A percentile compares a stretch with the other conserved stretches of the same genome.
Conservation (phyloP, 768 basidiomycete genomes). For the Butyriboletus loyo region DNA sequence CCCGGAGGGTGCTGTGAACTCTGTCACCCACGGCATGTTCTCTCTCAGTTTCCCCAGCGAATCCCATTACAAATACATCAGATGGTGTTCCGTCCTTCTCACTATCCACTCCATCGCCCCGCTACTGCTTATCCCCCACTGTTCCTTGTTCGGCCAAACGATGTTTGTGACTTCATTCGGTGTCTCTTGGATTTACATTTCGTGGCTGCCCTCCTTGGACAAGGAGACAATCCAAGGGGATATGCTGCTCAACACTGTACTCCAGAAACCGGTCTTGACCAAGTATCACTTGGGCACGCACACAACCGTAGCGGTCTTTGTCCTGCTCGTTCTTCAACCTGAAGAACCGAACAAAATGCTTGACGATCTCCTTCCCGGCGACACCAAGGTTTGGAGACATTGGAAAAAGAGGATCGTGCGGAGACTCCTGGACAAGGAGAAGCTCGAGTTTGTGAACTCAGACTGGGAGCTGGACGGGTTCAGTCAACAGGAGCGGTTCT, state of each 20-base stretch:
- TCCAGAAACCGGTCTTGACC: too few relatives aligned
- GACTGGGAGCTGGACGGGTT: constrained; percentile 24
- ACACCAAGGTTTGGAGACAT: constrained; percentile 27
- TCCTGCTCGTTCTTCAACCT: constrained; percentile 23
- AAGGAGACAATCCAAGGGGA: too few relatives aligned
- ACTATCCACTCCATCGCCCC: too few relatives aligned
- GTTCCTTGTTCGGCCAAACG: too few relatives aligned
- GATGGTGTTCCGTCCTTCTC: too few relatives aligned
- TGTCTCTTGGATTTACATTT: too few relatives aligned
- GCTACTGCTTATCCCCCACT: too few relatives aligned
- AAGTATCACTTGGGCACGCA: constrained; percentile 26
- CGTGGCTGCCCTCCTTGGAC: too few relatives aligned
- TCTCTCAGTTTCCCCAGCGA: constrained; percentile 24
- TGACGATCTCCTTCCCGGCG: constrained; percentile 26
- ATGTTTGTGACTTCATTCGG: too few relatives aligned
- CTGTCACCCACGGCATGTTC: too few relatives aligned
- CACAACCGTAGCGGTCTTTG: constrained; percentile 25
- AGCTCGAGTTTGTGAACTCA: constrained; percentile 18
- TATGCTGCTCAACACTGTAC: too few relatives aligned
- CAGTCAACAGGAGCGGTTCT: constrained; percentile 9
- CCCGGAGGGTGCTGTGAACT: too few relatives aligned
- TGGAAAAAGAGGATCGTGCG: constrained; percentile 22
- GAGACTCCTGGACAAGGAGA: constrained; percentile 15
- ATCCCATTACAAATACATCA: constrained; percentile 21
- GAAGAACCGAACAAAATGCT: constrained; percentile 21